Conservation (phyloP, 768 basidiomycete species). For the Termitomyces bulborhizus region DNA sequence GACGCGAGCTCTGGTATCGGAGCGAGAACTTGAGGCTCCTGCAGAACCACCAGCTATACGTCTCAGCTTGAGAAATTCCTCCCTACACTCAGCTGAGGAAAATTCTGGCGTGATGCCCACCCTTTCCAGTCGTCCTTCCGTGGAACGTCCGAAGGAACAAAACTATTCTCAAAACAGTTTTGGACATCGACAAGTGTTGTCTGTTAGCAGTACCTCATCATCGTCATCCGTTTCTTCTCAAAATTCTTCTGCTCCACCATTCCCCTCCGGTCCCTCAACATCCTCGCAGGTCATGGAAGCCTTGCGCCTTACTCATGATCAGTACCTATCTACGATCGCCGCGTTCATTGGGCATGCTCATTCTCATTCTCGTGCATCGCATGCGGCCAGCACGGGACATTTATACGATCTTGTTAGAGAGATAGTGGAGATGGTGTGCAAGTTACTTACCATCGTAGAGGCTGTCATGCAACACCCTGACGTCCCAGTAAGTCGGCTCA, state of each 20-base stretch:
- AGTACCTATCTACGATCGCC: conserved; percentile 89
- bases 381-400: conserved; percentile 90
- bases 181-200: conserved; percentile 40
- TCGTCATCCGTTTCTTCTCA: conserved; percentile 63
- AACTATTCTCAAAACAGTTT: conserved; percentile 25
- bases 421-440: conserved; percentile 90
- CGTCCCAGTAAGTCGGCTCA: conserved; percentile 56
- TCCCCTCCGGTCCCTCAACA: conserved; percentile 70
- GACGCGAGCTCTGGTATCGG: conserved; percentile 22
- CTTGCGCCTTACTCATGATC: conserved; percentile 80
- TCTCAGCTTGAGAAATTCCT: conserved; percentile 34
- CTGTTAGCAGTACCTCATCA: conserved; percentile 66
- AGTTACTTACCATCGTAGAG: conserved; percentile 87
- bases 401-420: conserved; percentile 94
- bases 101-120: conserved; percentile 32
- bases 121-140: conserved; percentile 24
- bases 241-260: conserved; percentile 52
- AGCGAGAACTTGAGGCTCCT: conserved; percentile 18
- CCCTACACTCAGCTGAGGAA: conserved; percentile 20
- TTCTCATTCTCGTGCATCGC: conserved; percentile 82
- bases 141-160: conserved; percentile 7
- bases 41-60: conserved; percentile 30
- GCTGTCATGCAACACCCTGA: conserved; percentile 76
- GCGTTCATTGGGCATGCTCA: conserved; percentile 98
- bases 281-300: conserved; percentile 67